Base-by-base conservation (phyloP, 2,329 filamentous ascomycete genomes). In the Monosporascus cannonballus region DNA sequence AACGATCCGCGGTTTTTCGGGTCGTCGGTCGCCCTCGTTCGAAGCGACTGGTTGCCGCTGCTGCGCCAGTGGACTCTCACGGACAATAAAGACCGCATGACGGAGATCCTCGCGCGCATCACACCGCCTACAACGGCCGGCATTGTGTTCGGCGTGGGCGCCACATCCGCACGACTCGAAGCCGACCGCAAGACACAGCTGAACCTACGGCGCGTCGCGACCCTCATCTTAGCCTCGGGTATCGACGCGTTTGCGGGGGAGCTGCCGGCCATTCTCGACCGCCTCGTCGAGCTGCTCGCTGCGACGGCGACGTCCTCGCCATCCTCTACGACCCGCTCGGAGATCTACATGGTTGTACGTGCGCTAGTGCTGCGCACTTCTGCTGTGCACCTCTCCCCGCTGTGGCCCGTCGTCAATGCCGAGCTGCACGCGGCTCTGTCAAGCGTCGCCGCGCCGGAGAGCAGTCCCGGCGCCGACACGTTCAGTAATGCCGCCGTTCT, bases 91-190 rank as follows among this genome's bases (percentile, higher is more conserved):
- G 92, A 96, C 51, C 84, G 89, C 47, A 80, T 99, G 71, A 76
- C 85, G 0, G 94, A 99, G 56, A 75, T 96, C 4, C 72, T 97
- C 8, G 77, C 81, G 38, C 86, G 90, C 20, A 81, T 99, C 56
- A 85, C 85, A 6, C 82, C 92, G 4, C 94, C 94, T 6, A 90
- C 92, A 1, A 93, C 92, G 15, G 94, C 95, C 0, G 94, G 94
- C 8, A 95, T 99, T 61, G 93, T 99, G 67, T 99, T 99, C 64
- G 94, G 94, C n/a, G 94, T 99, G 0, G 95, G 95, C 11, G 94
- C 94, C 6, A 91, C 90, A 22, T 95, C 92, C 44, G 94, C 94
- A 37, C 81, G 94, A 54, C 81, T 95, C n/a, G 94, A 99, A 71
- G 91, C 95, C 6, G 94, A 99, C 69, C 86, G 92, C 53, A 94